These are phyloP conservation scores for Aureobasidium pullulans DNA, from an alignment of 2,329 filamentous ascomycete genomes.

Conservation along the genomic window DNA sequence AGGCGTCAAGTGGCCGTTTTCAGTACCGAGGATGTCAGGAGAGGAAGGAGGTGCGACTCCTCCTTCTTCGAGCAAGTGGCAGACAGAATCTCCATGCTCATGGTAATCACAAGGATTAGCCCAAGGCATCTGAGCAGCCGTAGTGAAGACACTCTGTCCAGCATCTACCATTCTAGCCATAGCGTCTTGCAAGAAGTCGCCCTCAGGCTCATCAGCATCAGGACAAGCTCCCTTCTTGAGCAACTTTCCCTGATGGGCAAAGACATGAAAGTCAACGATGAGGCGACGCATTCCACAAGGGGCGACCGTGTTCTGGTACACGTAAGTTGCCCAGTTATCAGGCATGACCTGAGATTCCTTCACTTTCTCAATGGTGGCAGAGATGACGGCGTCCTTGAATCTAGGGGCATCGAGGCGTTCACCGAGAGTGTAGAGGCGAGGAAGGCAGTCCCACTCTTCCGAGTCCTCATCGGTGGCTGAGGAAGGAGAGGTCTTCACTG, in stretches of 20 bases:
- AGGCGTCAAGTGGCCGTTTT: background rate
- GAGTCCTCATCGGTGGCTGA: background rate
- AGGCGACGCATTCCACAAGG: background rate
- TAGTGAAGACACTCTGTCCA: background rate
- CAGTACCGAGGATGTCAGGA: background rate
- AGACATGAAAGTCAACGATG: conserved; percentile 15
- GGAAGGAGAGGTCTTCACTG: background rate
- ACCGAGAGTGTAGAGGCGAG: conserved; percentile 16
- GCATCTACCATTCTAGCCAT: background rate
- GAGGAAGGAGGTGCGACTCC: background rate
- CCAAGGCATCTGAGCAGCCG: background rate
- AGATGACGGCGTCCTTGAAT: conserved; percentile 17
- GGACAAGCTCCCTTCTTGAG: background rate
- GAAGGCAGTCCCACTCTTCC: conserved; percentile 9
- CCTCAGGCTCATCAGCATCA: background rate
- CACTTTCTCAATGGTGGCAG: conserved; percentile 14
- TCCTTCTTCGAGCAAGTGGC: background rate
- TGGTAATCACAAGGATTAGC: background rate
- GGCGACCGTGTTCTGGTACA: background rate
- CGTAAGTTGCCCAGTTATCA: background rate
- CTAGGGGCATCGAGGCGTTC: conserved; percentile 14
- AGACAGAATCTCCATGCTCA: background rate
- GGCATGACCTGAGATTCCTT: background rate
- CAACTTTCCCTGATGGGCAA: background rate
- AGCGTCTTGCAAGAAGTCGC: conserved; percentile 2